These are phyloP conservation scores for Gastrodia elata DNA, from an alignment of 106 monocot species.

Conservation along the genomic window DNA sequence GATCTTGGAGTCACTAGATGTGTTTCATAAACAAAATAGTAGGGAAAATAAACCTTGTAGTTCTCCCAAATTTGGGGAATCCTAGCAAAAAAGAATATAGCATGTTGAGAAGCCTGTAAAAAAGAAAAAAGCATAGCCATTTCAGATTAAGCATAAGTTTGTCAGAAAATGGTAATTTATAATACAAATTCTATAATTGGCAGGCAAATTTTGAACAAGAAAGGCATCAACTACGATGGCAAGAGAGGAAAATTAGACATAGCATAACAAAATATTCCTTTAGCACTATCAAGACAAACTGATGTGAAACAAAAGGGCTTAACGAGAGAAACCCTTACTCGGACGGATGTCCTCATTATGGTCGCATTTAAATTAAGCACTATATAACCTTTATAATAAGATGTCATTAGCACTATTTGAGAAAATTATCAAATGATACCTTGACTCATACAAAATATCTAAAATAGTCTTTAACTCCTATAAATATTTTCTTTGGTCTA, in stretches of 20 bases:
- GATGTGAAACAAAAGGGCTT: not conserved
- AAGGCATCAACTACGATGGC: not conserved
- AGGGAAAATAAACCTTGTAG: conserved; percentile 38
- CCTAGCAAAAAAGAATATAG: conserved; percentile 88
- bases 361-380: too few relatives aligned
- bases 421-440: too few relatives aligned
- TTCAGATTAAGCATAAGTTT: not conserved
- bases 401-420: too few relatives aligned
- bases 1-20: not conserved
- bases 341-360: not conserved
- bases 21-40: not conserved
- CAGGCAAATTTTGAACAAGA: not conserved
- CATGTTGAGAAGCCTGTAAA: conserved; percentile 92
- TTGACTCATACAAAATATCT: too few relatives aligned
- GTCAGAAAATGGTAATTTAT: not conserved
- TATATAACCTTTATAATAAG: too few relatives aligned
- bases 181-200: not conserved
- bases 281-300: not conserved
- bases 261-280: not conserved
- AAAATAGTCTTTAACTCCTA: too few relatives aligned
- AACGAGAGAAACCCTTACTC: not conserved
- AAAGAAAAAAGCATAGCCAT: conserved; percentile 11
- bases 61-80: conserved; percentile 97
- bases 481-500: too few relatives aligned
- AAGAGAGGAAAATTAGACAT: not conserved